Evolutionary conservation across 139 green algal genomes (phyloP), one percentile per base, ranked within the genome.

Genomic region (Diplosphaera chodatii): DNA sequence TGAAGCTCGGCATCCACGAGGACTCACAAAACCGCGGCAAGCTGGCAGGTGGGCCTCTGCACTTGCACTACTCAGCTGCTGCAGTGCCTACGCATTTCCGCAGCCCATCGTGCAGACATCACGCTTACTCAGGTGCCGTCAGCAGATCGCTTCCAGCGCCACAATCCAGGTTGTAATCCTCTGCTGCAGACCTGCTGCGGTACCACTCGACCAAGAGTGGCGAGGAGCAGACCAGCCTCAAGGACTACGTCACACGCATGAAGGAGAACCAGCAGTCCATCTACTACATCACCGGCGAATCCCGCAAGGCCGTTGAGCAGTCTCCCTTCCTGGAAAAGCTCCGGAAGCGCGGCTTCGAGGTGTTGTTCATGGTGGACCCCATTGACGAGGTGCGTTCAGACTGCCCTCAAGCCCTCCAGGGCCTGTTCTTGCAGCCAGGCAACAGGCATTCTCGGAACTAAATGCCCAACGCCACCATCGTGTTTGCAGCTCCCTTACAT

Each of bases 201-300:
- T 93, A 87, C 73, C 72, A 89, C 77, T 96, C 86, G 71, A 97
- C 92, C 83, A 98, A 98, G 89, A 59, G 37, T 6, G 94, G 96
- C 67, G 96, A 99, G 73, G 96, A 99, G 84, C 80, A 91, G 80
- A 99, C 96, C 40, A 92, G 76, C 76, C 81, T 99, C n/a, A 98
- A 99, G 88, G 96, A 99, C 86, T 99, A 99, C 79, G 94, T 98
- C 1, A 99, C 96, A 29, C 92, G 96, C 77, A 99, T 99, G 96
- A 98, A 98, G 85, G 93, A 99, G 87, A 85, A 82, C 40, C 96
- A 99, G 92, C 91, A 91, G 68, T 76, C 84, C 81, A 98, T 99
- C 84, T 99, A 98, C 90, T 99, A 98, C 92, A 99, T 99, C 87
- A 99, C 96, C 27, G 93, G 96, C 64, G 96, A 99, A 83, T 87